Evolutionary conservation across 169 alveolate species (phyloP), one percentile per base, ranked within the genome.

Genomic region (Besnoitia besnoiti): DNA sequence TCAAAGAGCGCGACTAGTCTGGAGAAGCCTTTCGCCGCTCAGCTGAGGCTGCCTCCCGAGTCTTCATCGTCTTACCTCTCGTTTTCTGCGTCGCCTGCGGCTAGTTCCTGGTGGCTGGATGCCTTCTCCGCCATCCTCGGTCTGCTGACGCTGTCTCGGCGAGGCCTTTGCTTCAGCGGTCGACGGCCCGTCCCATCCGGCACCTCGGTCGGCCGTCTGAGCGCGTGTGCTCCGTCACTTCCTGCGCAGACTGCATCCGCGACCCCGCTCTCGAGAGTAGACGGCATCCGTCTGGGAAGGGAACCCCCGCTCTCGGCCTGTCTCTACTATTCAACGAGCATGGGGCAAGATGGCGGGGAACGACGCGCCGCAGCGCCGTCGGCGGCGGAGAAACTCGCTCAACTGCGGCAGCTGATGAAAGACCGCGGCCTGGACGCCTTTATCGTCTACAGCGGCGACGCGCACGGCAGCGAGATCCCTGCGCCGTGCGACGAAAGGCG

Each of bases 401-500:
- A 92, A 39, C 51, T 95, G 35, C 94, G 96, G 16, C 46, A 84
- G 39, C 79, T 93, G 76, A 89, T 95, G 95, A 62, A 91, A 59
- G 94, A 75, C 27, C 90, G 93, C 7, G 49, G 47, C 19, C 82
- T 95, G 67, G 96, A 93, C 51, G 97, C 94, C 44, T 89, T 90
- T 42, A 16, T 95, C 12, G 95, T 95, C 46, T 90, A 90, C 92
- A 93, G 93, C 76, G 93, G 93, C 67, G 97, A 95, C 55, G 96
- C 97, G 0, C 97, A 95, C 59, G 77, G 90, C 50, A 93, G 96
- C 59, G 97, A 95, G 91, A 91, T 94, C 39, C 93, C 94, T 12
- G 93, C 94, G 0, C 61, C 90, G 55, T 85, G 94, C 39, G 96
- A 94, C 79, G 96, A 91, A 42, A 91, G 96, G 49, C 91, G 95